Conservation (phyloP, 768 basidiomycete genomes). For the Mycena epipterygia region DNA sequence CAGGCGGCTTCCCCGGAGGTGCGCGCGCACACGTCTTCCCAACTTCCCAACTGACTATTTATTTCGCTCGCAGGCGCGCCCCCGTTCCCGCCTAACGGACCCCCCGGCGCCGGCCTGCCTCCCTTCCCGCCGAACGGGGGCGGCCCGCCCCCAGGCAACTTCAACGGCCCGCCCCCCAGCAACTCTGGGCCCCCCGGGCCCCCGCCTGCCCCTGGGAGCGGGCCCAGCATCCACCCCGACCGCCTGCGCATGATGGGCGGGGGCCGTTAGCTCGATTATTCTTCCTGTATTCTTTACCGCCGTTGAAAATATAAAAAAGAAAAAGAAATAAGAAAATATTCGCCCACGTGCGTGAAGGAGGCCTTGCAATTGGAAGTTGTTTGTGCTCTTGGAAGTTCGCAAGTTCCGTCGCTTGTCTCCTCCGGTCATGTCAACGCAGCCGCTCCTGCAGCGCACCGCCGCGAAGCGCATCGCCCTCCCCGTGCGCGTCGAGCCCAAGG, state of each 20-base stretch:
- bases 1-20: conserved; percentile 59
- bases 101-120: conserved; percentile 60
- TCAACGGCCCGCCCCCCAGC: conserved; percentile 51
- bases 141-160: conserved; percentile 52
- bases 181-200: conserved; percentile 40
- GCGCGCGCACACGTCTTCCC: conserved; percentile 42
- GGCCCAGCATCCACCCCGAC: conserved; percentile 87
- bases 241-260: conserved; percentile 82
- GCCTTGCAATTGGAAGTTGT: too few relatives aligned
- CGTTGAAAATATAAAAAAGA: neutral
- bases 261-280: neutral
- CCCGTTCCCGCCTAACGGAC: conserved; percentile 65
- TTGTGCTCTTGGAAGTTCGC: too few relatives aligned
- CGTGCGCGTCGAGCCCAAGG: conserved; percentile 94
- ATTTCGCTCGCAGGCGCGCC: conserved; percentile 48
- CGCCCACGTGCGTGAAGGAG: neutral
- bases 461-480: conserved; percentile 97
- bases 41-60: neutral
- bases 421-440: conserved; percentile 91
- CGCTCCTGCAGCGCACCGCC: conserved; percentile 94
- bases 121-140: conserved; percentile 58
- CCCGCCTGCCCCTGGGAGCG: conserved; percentile 47
- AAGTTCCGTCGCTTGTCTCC: too few relatives aligned
- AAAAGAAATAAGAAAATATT: too few relatives aligned
- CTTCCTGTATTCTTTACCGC: neutral